Conservation (phyloP, 305 asterid species). For the Fraxinus nigra region DNA sequence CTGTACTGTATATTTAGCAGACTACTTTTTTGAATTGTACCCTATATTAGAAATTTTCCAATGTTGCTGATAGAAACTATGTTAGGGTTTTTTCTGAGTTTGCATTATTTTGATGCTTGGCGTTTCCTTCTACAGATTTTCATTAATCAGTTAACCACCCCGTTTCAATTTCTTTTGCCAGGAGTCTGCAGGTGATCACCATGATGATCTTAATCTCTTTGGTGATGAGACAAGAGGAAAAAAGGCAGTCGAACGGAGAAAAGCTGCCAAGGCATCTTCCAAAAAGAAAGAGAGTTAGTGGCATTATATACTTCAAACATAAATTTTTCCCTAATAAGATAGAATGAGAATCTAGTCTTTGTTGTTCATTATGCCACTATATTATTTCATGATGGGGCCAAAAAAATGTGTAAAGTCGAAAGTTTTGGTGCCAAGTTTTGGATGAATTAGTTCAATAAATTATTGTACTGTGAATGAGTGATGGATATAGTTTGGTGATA, state of each 20-base stretch:
- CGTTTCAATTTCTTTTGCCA: constrained; percentile 13
- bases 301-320: not conserved
- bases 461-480: constrained; percentile 7
- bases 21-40: not conserved
- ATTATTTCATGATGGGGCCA: not conserved
- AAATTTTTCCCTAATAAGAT: not conserved
- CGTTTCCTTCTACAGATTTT: not conserved
- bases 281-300: constrained; percentile 96
- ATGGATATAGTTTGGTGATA: constrained; percentile 21
- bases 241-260: constrained; percentile 90
- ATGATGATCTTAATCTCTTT: constrained; percentile 93
- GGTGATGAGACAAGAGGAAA: constrained; percentile 97
- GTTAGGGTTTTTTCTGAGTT: not conserved
- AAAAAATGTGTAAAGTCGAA: not conserved
- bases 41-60: not conserved
- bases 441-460: not conserved
- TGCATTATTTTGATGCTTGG: not conserved
- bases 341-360: not conserved
- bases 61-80: not conserved
- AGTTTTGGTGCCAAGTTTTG: not conserved
- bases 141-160: not conserved
- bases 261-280: constrained; percentile 68
- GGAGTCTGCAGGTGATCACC: constrained; percentile 60
- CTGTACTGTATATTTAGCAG: no score
- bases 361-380: not conserved